These are phyloP conservation scores for Cystoderma amianthinum DNA, from an alignment of 768 basidiomycete species.

Conservation along the genomic window DNA sequence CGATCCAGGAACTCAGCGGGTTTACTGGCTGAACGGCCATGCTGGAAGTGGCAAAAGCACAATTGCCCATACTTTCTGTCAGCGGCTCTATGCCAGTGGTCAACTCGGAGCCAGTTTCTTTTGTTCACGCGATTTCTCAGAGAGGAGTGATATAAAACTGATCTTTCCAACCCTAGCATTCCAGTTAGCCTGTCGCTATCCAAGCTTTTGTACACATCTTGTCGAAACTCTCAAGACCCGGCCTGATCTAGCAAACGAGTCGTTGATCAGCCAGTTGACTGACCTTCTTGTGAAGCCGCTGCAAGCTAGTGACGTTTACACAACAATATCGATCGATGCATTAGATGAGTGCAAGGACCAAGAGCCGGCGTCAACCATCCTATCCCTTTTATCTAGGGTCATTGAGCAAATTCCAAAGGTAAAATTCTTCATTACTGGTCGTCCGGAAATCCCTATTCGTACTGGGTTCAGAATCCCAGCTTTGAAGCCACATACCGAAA, in stretches of 20 bases:
- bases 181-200: background rate
- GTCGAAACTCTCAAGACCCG: background rate
- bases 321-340: background rate
- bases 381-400: conserved; percentile 2
- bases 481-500: conserved; percentile 1
- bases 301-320: background rate
- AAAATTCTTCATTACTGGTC: conserved; percentile 7
- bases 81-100: conserved; percentile 6
- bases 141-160: background rate
- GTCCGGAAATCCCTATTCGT: conserved; percentile 5
- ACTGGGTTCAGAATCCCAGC: conserved; percentile 3
- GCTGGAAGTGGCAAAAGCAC: conserved; percentile 16
- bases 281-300: background rate
- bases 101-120: conserved; percentile 18
- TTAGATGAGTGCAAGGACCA: conserved; percentile 11
- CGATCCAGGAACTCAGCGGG: background rate
- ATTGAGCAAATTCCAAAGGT: conserved; percentile 4
- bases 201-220: background rate
- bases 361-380: conserved; percentile 5
- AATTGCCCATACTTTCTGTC: conserved; percentile 12
- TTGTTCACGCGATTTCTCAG: background rate
- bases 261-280: background rate
- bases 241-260: background rate
- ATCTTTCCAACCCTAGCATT: background rate
- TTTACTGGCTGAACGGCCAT: conserved; percentile 16